Base-by-base conservation (phyloP, 352 stramenopile genomes). In the Phytophthora quininea region DNA sequence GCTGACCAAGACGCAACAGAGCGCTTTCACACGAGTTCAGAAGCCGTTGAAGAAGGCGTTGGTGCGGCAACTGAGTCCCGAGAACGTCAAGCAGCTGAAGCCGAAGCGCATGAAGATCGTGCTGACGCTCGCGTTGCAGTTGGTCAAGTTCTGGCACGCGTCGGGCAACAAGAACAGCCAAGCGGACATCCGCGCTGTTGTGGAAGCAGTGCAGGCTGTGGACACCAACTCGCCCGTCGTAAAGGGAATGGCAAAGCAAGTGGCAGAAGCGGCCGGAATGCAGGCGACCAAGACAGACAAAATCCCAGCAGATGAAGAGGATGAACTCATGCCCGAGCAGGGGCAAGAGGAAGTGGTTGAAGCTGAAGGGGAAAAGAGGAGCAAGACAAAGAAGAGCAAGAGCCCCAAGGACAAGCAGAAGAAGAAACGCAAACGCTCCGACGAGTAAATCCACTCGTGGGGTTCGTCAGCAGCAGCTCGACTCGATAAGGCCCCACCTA, bases 51-150 rank as follows among this genome's bases (percentile, higher is more conserved):
- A 80, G 54, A 70, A 50, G 29, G 79, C 85, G 37, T 54, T 91
- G 19, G 49, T 91, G 33, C 62, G 64, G 33, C 58, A 88, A 72
- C 45, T 93, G 69, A 46, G 63, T 31, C 59, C 63, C 10, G 68
- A 82, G 63, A 75, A 35, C 45, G 67, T 73, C 43, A 62, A 80
- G 60, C 73, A 89, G 45, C 67, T 88, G 46, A 91, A 90, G 65
- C 64, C 86, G 15, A 95, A 93, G 77, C 84, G 82, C 12, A 67
- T 95, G 58, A 93, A 93, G 75, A 58, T 85, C n/a, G 82, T 87
- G 19, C 61, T 93, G 45, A 75, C 75, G 63, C 93, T 81, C 60
- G 77, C 78, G 38, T 62, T 91, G 51, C 82, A 92, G 54, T 59
- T 95, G 5, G 77, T 92, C 46, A 89, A 91, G 64, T 76, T 79